Evolutionary conservation across 2,329 filamentous ascomycete genomes (phyloP), one percentile per base, ranked within the genome.

Genomic region (Bipolaris zeicola): DNA sequence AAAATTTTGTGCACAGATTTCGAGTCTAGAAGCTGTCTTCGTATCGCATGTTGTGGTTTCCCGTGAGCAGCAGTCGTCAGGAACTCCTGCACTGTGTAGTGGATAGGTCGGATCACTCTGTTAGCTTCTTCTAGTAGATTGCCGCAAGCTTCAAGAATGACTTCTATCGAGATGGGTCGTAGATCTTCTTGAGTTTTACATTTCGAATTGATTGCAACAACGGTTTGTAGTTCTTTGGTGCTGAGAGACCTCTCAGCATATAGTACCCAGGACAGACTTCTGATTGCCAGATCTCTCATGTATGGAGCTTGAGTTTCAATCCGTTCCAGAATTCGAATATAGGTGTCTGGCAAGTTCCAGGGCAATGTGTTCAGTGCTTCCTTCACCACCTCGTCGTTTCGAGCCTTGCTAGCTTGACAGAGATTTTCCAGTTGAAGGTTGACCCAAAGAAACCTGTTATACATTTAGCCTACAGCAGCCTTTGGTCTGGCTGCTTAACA

Each of bases 81-180:
- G 45, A 67, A 67, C 39, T 65, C 63, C 37, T 67, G 64, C 2
- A 65, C 64, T 8, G 61, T 64, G 38, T 62, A 66, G 51, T 67
- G 61, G 18, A 67, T 59, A 18, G 64, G 63, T 13, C 58, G 61
- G 38, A 64, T 60, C 22, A n/a, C 7, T 24, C 37, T 20, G 22
- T 54, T 44, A 13, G 37, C 42, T 52, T 55, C 57, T 50, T 60
- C 61, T 6, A 67, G 22, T 8, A 67, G 46, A 36, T 64, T 65
- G 2, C 58, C 59, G 54, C 63, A 67, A 28, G 64, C 61, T 34
- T 65, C 57, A 18, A 66, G 57, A 13, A 67, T 64, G 3, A 67
- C 64, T 43, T 52, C 26, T 14, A 34, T n/a, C 1, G 44, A 11
- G 41, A 62, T 50, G 28, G 38, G 16, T 11, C 50, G 20, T 18